Evolutionary conservation across 257 asterid species (phyloP), one percentile per base, ranked within the genome.

Genomic region (Solanum habrochaites): DNA sequence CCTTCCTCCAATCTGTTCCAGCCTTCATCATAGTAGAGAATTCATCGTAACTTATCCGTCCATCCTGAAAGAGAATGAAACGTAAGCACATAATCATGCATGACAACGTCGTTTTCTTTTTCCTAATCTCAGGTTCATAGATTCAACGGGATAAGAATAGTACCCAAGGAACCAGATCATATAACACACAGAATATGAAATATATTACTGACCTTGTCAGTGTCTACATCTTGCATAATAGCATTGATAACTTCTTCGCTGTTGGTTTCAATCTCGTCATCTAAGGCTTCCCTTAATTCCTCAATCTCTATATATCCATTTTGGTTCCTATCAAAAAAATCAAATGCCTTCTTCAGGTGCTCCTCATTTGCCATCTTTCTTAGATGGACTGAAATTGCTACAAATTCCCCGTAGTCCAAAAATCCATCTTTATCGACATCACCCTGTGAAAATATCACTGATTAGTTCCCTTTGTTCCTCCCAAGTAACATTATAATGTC

Each of bases 201-300:
- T 73, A 45, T 15, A 78, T 78, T 75, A 47, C 82, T 47, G 71
- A 93, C 98, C 96, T 94, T 94, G 86, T 94, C 96, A 2, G 94
- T 91, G 87, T 94, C 98, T 1, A 93, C 98, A 29, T 94, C 98
- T 80, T 91, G 95, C 80, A 94, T 93, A 60, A 94, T 94, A 91
- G 95, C 95, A 71, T 84, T 87, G 78, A 91, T 91, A 70, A 93
- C 92, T 85, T 93, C 96, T 87, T 94, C 98, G 27, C 91, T 93
- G 35, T 94, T 93, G 58, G 74, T 83, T 56, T 92, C 97, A 2
- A 83, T 89, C 89, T 92, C 96, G 49, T 92, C 93, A 42, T 91
- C 95, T 39, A 94, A 93, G 88, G 93, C 90, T 3, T 90, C 91
- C 86, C 93, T 88, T 25, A 94, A 88, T 80, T 94, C 98, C 70